phyloP scores from a whole-genome alignment of 768 basidiomycete genomes.

The Boletus reticulatus region DNA sequence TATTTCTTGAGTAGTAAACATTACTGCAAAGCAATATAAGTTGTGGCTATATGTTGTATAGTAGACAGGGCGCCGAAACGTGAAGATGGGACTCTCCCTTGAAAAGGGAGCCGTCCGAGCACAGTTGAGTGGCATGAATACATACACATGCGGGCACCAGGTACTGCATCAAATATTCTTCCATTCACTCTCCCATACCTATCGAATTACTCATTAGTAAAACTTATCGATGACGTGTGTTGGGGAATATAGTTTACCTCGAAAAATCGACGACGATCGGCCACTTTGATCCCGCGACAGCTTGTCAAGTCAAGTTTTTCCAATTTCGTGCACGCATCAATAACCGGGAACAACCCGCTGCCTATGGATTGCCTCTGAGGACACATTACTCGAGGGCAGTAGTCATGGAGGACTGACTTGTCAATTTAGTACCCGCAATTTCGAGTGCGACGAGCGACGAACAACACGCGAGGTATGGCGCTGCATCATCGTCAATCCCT shows the following conservation, averaged over 20 bases:
- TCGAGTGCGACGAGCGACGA: constrained; percentile 45
- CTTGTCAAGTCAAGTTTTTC: constrained; percentile 61
- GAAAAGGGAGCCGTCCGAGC: background rate
- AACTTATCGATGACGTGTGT: constrained; percentile 7
- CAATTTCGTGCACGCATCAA: constrained; percentile 55
- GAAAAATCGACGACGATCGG: constrained; percentile 64
- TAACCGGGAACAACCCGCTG: constrained; percentile 51
- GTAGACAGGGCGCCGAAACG: no score
- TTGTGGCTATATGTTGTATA: no score
- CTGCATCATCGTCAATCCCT: constrained; percentile 55
- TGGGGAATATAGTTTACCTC: constrained; percentile 36
- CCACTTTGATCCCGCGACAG: constrained; percentile 59
- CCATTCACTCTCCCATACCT: constrained; percentile 29
- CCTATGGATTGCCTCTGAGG: constrained; percentile 32
- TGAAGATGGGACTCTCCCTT: no score
- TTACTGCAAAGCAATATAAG: no score
- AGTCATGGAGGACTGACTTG: constrained; percentile 39
- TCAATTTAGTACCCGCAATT: constrained; percentile 57
- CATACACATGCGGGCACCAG: background rate
- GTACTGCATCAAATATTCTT: background rate
- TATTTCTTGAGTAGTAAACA: no score
- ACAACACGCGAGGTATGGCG: constrained; percentile 53
- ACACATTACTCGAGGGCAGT: background rate
- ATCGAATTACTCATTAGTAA: background rate
- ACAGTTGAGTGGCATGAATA: no score